Percentiles rank a stretch among this genome's conserved stretches.
These are phyloP conservation scores for Ceratobasidium sp. DNA, from an alignment of 1,284 basidiomycete species.

Conservation along the genomic window DNA sequence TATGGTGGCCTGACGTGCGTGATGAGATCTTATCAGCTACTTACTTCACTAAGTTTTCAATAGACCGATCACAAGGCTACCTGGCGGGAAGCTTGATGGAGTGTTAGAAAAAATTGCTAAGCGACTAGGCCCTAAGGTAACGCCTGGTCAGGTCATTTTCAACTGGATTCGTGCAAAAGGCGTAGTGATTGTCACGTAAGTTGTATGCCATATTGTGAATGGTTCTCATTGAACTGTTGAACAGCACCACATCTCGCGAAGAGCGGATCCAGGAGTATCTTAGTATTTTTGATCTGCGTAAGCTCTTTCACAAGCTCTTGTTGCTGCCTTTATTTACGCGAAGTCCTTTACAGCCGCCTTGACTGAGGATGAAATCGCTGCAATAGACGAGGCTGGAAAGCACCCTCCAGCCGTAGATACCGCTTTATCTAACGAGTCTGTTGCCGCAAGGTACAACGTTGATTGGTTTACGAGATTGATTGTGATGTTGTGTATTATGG, in stretches of 20 bases:
- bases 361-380: conserved; percentile 40
- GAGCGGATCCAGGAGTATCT: conserved; percentile 77
- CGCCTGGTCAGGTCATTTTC: conserved; percentile 76
- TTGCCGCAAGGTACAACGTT: too few relatives aligned
- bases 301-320: neutral
- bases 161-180: conserved; percentile 78
- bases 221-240: too few relatives aligned
- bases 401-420: too few relatives aligned
- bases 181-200: conserved; percentile 76
- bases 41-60: conserved; percentile 2
- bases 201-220: conserved; percentile 43
- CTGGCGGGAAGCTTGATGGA: conserved; percentile 77
- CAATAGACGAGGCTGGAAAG: conserved; percentile 47
- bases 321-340: neutral
- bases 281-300: conserved; percentile 73
- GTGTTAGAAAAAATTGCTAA: conserved; percentile 71
- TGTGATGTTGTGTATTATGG: too few relatives aligned
- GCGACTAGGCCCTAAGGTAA: conserved; percentile 63
- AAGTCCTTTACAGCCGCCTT: conserved; percentile 42
- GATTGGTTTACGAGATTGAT: too few relatives aligned
- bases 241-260: conserved; percentile 76
- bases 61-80: conserved; percentile 72
- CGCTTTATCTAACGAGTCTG: too few relatives aligned
- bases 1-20: conserved; percentile 74
- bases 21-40: neutral